Percentiles rank a stretch among this genome's conserved stretches.
phyloP scores from a whole-genome alignment of 1,284 basidiomycete species.

The Puccinia hordei region DNA sequence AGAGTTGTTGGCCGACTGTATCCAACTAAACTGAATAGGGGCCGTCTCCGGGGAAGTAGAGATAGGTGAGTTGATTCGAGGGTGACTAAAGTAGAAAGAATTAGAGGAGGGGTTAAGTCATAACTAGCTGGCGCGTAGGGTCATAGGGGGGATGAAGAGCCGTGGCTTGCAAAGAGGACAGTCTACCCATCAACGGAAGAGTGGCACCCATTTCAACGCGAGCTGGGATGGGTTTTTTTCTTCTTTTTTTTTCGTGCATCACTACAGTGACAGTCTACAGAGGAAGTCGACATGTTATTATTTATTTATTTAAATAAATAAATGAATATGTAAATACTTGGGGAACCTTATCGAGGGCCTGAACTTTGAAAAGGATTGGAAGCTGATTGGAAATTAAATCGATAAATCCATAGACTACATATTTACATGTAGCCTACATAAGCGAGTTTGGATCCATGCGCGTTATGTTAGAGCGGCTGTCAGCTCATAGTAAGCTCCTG shows the following conservation, averaged over 20 bases:
- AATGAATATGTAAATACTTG: neutral
- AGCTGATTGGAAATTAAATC: conserved; percentile 16
- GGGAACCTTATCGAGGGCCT: conserved; percentile 10
- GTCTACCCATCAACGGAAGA: conserved; percentile 12
- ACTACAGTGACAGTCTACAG: neutral
- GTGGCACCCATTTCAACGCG: conserved; percentile 24
- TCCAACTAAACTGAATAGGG: neutral
- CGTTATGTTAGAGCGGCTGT: conserved; percentile 10
- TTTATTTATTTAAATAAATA: no score
- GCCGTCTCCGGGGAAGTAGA: neutral
- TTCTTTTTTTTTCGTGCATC: neutral
- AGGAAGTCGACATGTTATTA: neutral
- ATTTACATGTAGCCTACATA: conserved; percentile 5
- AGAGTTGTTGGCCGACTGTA: neutral
- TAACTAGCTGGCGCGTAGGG: neutral
- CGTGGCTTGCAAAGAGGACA: conserved; percentile 9
- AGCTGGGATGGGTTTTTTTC: neutral
- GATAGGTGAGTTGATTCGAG: neutral
- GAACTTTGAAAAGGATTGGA: conserved; percentile 19
- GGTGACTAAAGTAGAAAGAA: neutral
- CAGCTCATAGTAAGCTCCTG: neutral
- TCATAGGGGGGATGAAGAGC: conserved; percentile 23
- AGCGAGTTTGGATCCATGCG: conserved; percentile 23
- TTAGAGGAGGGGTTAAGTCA: neutral
- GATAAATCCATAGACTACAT: conserved; percentile 2